phyloP scores from a whole-genome alignment of 1,284 basidiomycete genomes.

The Apiotrichum sp. region DNA sequence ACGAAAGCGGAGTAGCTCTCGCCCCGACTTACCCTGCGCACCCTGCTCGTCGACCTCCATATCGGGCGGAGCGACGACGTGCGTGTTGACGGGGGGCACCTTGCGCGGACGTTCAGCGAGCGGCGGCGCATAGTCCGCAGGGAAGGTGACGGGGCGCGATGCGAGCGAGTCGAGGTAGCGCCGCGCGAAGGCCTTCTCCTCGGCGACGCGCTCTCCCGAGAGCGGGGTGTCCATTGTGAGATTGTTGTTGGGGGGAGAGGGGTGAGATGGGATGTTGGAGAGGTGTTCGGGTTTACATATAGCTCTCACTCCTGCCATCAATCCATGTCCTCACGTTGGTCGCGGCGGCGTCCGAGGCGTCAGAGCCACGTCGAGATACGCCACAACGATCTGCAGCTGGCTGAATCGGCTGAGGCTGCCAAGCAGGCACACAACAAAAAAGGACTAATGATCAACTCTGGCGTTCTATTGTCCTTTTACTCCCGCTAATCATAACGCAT shows the following conservation, averaged over 20 bases:
- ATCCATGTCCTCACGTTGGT: too few relatives aligned
- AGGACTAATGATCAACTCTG: too few relatives aligned
- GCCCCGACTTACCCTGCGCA: conserved; percentile 21
- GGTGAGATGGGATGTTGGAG: neutral
- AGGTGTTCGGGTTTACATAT: neutral
- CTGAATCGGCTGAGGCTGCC: too few relatives aligned
- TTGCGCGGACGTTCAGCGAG: conserved; percentile 63
- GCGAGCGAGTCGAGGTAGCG: conserved; percentile 64
- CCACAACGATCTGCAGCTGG: too few relatives aligned
- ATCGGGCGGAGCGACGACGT: conserved; percentile 32
- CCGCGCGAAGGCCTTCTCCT: conserved; percentile 65
- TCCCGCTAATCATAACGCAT: neutral
- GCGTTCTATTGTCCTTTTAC: too few relatives aligned
- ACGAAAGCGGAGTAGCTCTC: neutral
- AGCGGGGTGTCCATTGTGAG: conserved; percentile 30
- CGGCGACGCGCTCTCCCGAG: conserved; percentile 52
- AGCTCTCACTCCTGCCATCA: neutral
- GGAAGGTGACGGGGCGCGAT: conserved; percentile 62
- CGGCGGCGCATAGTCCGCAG: conserved; percentile 70
- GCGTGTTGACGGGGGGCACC: conserved; percentile 61
- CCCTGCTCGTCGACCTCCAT: conserved; percentile 32
- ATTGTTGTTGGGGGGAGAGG: neutral
- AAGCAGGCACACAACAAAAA: too few relatives aligned
- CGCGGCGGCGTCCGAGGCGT: too few relatives aligned
- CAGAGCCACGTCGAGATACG: neutral